Evolutionary conservation across 805 yeast species (phyloP).

Genomic region (Sugiyamaella smithiae): DNA sequence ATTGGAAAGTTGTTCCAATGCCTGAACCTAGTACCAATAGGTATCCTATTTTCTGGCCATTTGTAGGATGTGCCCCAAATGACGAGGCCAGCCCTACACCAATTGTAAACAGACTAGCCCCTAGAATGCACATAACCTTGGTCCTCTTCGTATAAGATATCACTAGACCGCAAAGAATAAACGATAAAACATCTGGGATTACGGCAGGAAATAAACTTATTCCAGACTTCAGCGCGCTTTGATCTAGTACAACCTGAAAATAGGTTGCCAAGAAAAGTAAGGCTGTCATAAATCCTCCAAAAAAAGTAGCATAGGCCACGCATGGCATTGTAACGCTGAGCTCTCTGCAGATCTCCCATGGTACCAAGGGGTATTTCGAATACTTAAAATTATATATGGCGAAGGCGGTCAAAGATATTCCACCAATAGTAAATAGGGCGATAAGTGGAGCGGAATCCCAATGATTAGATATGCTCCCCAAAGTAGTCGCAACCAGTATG

Average conservation of each 20-base stretch:
- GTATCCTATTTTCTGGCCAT: constrained; percentile 41
- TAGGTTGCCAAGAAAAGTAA: constrained; percentile 48
- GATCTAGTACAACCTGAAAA: constrained; percentile 44
- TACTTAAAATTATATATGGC: constrained; percentile 31
- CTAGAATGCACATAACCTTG: constrained; percentile 41
- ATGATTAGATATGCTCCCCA: constrained; percentile 14
- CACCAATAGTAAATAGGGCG: constrained; percentile 36
- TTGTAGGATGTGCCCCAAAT: constrained; percentile 39
- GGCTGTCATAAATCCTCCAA: constrained; percentile 46
- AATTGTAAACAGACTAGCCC: constrained; percentile 37
- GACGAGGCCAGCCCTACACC: constrained; percentile 45
- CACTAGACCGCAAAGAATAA: constrained; percentile 45
- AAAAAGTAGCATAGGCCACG: constrained; percentile 43
- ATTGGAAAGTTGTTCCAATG: constrained; percentile 43
- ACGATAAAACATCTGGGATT: constrained; percentile 39
- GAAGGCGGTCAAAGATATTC: constrained; percentile 41
- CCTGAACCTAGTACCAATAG: constrained; percentile 43
- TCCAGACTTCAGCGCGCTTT: constrained; percentile 39
- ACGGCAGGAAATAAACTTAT: constrained; percentile 44
- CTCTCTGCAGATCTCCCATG: constrained; percentile 6
- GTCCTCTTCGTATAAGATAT: constrained; percentile 43
- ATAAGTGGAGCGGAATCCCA: constrained; percentile 18
- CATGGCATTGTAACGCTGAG: constrained; percentile 28
- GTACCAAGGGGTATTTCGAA: constrained; percentile 39
- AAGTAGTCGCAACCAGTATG: constrained; percentile 14